Evolutionary conservation across 352 stramenopile genomes (phyloP).

Genomic region (Globisporangium nunn): DNA sequence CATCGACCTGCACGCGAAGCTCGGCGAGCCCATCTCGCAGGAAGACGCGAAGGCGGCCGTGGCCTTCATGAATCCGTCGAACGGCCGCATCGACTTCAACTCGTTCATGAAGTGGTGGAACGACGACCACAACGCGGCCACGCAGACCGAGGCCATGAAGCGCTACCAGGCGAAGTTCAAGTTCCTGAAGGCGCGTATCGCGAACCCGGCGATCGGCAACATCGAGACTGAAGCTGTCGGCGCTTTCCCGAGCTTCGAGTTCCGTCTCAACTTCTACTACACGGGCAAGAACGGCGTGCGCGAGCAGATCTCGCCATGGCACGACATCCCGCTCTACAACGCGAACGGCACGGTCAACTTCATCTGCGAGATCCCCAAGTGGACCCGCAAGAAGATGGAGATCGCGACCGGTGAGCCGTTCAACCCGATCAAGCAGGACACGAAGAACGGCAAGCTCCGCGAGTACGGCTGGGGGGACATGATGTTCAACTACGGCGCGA

Average conservation of each 20-base stretch:
- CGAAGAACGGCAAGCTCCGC: slow-evolving; percentile 95
- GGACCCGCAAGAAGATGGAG: slow-evolving; percentile 89
- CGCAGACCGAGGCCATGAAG: slow-evolving; percentile 76
- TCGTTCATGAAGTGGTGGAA: slow-evolving; percentile 89
- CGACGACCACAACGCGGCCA: slow-evolving; percentile 60
- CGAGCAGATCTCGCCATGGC: slow-evolving; percentile 87
- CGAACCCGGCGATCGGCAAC: slow-evolving; percentile 75
- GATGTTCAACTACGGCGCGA: slow-evolving; percentile 95
- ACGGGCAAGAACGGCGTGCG: slow-evolving; percentile 57
- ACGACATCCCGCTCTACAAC: slow-evolving; percentile 86
- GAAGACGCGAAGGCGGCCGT: slow-evolving; percentile 72
- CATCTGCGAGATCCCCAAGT: slow-evolving; percentile 88
- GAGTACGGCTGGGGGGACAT: slow-evolving; percentile 84
- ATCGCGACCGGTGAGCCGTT: slow-evolving; percentile 85
- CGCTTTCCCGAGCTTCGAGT: slow-evolving; percentile 86
- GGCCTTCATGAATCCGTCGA: slow-evolving; percentile 56
- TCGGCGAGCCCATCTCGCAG: slow-evolving; percentile 72
- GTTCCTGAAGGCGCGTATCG: slow-evolving; percentile 84
- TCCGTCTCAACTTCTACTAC: slow-evolving; percentile 89
- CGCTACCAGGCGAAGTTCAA: slow-evolving; percentile 86
- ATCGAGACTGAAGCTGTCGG: slow-evolving; percentile 69
- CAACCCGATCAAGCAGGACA: slow-evolving; percentile 97
- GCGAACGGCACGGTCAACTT: slow-evolving; percentile 74
- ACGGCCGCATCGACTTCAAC: slow-evolving; percentile 75
- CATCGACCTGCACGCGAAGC: slow-evolving; percentile 72